Base-by-base conservation (phyloP, 192 early-diverging fungal genomes). In the Obelidium mucronatum region DNA sequence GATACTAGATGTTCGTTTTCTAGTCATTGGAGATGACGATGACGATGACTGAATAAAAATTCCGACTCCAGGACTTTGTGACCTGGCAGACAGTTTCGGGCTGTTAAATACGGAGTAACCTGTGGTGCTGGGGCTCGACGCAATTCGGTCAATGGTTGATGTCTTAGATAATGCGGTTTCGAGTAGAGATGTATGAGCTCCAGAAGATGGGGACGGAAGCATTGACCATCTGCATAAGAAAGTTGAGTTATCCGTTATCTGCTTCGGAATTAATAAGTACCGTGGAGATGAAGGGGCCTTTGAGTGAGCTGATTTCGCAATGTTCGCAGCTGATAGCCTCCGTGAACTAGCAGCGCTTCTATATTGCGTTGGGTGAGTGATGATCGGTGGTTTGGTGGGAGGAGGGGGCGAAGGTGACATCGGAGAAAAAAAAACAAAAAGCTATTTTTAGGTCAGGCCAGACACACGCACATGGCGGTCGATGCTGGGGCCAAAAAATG, bases 1-100 rank as follows among this genome's bases (percentile, higher is more conserved):
- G n/a, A 48, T 48, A 31, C 72, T 74, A 35, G 72, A 28, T 17
- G 56, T 74, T 61, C 72, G 72, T 63, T 63, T 74, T 35, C 55
- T 28, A 28, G 52, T 15, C 1, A 24, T 33, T 8, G 44, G 15
- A 17, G 48, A 30, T 24, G 35, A 36, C 22, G 24, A 36, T 5
- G 54, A n/a, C 13, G 24, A 54, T 22, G 31, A n/a, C 31, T 54
- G 31, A 34, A 40, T 19, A 33, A 39, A 64, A 17, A 40, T 8
- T 13, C 26, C 62, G 15, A 19, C 62, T 24, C 55, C 55, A 26
- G 55, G 55, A 31, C 55, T 58, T 8, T 8, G 26, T 58, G 55
- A 22, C 24, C 22, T 58, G 40, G 35, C 35, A 26, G 67, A 68
- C 8, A 68, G 67, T 58, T 72, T 72, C 54, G 69, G 69, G 30